Base-by-base conservation (phyloP, 495 filamentous ascomycete species). In the Penicillium desertorum region DNA sequence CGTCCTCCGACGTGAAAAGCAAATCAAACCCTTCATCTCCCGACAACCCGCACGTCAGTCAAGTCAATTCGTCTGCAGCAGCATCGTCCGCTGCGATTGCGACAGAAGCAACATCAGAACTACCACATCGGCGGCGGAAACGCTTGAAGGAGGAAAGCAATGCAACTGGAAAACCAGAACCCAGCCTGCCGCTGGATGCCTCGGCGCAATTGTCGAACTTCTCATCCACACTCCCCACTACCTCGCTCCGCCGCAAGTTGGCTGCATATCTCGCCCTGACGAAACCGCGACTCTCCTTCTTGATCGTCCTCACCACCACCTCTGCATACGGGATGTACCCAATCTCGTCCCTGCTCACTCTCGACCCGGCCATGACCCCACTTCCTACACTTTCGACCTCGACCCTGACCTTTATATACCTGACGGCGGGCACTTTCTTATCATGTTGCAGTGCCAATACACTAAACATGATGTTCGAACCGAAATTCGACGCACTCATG, bases 381-480 rank as follows among this genome's bases (percentile, higher is more conserved):
- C 86, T 90, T 17, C 93, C 94, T 0, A 93, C 91, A 9, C 84
- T 98, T 45, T 91, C 87, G 14, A 86, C 94, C 6, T 91, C 87
- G 30, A 87, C 94, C 5, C 78, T 98, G 36, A 98, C 95, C 10
- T 86, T 98, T 17, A 77, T 93, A 57, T 97, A 95, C 81, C 84
- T 98, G 62, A 96, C 93, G 0, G 81, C 83, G 14, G 94, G 94
- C 46, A 98, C 94, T 1, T 83, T 93, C 16, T 82, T 98, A 8
- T 88, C 88, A 66, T 89, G 79, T 30, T 90, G 91, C 47, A 88
- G 87, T 60, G 94, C 94, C 45, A 98, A 98, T 64, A 87, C 94
- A 0, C 78, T 98, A 49, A 98, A 98, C 77, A 98, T 98, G 94
- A 86, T 95, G 61, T 86, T 96, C 65, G 94, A 98, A 73, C 92